Conservation (phyloP, 345 rosid genomes). For the Mercurialis annua region DNA sequence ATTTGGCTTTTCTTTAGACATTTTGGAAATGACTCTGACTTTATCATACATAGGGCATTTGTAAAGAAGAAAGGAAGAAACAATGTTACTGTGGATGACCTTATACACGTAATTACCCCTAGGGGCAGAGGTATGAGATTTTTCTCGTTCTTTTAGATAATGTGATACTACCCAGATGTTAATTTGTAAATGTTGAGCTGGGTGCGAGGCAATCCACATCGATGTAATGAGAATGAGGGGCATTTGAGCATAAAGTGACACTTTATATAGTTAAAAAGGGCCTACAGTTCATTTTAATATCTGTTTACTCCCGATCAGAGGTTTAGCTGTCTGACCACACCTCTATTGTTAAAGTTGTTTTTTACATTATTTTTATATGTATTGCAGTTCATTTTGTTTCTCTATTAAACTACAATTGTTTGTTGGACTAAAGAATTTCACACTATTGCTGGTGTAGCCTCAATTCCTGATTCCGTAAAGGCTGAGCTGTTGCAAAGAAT, state of each 20-base stretch:
- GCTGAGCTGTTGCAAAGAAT: constrained; percentile 67
- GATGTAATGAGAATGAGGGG: no score
- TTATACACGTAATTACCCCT: constrained; percentile 67
- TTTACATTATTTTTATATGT: neutral
- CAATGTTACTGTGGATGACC: constrained; percentile 77
- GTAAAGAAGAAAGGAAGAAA: constrained; percentile 71
- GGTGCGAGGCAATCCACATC: no score
- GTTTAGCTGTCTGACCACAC: neutral
- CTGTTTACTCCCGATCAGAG: neutral
- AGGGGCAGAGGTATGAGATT: constrained; percentile 68
- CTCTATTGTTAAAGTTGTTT: neutral
- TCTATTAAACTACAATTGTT: neutral
- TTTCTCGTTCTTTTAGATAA: neutral
- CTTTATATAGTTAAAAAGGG: neutral
- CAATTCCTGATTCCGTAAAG: constrained; percentile 65
- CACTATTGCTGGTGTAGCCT: constrained; percentile 42
- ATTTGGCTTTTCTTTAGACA: neutral
- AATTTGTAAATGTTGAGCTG: neutral
- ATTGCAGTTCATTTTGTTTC: neutral
- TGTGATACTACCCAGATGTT: neutral
- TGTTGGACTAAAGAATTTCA: neutral
- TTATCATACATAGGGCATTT: constrained; percentile 45
- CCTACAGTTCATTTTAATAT: neutral
- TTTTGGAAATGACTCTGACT: neutral
- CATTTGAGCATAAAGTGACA: neutral